These are phyloP conservation scores for Nakazawaea peltata DNA, from an alignment of 805 yeast species.

Conservation along the genomic window DNA sequence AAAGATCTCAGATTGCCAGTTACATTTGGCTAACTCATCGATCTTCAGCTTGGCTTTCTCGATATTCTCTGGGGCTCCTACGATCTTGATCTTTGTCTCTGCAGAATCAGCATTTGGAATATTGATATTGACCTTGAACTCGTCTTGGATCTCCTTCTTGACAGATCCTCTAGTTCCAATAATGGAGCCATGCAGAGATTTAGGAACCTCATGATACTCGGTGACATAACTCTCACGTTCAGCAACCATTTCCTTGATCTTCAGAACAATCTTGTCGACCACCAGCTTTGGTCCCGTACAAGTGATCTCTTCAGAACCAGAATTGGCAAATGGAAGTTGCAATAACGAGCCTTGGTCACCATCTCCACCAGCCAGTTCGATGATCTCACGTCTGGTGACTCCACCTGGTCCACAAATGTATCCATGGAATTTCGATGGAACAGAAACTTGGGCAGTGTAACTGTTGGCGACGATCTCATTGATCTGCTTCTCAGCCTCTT, in stretches of 20 bases:
- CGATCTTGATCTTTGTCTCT: slow-evolving; percentile 43
- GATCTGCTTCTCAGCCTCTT: slow-evolving; percentile 60
- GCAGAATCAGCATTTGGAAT: slow-evolving; percentile 57
- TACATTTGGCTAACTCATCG: slow-evolving; percentile 50
- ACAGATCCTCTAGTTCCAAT: slow-evolving; percentile 78
- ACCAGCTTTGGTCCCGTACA: slow-evolving; percentile 69
- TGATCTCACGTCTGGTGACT: slow-evolving; percentile 61
- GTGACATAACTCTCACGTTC: slow-evolving; percentile 53
- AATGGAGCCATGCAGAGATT: slow-evolving; percentile 64
- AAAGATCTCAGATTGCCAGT: slow-evolving; percentile 39
- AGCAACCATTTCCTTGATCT: slow-evolving; percentile 53
- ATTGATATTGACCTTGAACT: slow-evolving; percentile 51
- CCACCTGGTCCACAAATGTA: slow-evolving; percentile 77
- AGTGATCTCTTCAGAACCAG: slow-evolving; percentile 49
- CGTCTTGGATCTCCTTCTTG: slow-evolving; percentile 65
- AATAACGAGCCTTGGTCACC: slow-evolving; percentile 41
- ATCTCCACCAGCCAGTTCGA: slow-evolving; percentile 73
- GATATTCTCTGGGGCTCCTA: slow-evolving; percentile 61
- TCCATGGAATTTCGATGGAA: slow-evolving; percentile 69
- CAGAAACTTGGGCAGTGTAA: slow-evolving; percentile 48
- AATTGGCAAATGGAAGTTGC: slow-evolving; percentile 60
- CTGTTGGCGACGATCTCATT: slow-evolving; percentile 58
- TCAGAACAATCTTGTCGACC: slow-evolving; percentile 60
- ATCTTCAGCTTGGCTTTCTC: slow-evolving; percentile 58
- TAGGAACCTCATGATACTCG: slow-evolving; percentile 51